Base-by-base conservation (phyloP, 441 rosid species). In the Arabidopsis hybrid region DNA sequence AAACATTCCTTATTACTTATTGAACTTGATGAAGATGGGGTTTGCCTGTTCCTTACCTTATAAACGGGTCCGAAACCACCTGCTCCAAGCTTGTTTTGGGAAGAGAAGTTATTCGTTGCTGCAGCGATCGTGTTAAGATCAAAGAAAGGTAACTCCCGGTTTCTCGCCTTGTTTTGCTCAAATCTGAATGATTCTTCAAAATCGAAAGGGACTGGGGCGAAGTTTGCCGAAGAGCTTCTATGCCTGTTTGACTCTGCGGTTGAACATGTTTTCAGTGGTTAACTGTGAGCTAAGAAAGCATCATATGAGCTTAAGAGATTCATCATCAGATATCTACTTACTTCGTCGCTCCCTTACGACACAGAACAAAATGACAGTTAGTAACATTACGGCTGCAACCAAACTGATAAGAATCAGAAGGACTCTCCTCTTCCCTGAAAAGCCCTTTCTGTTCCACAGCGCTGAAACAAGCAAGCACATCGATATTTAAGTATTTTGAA, bases 41-140 rank as follows among this genome's bases (percentile, higher is more conserved):
- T 39, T 34, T 47, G 40, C n/a, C 9, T 52, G 42, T 75, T 75
- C 13, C 42, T 43, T 75, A 83, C 88, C 84, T 82, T 82, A 51
- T 82, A 85, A 34, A 87, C 87, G 1, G 80, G 21, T 38, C 87
- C 89, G 3, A 85, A 87, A 1, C 89, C 91, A 10, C 91, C 89
- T 72, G 43, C 67, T 64, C 91, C 91, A 58, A 87, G 83, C 62
- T 82, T 83, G 71, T 79, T 82, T 8, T 69, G 72, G 3, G 49
- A 1, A 47, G 79, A 75, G 70, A 87, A 87, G 47, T 79, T 74
- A 39, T 69, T 8, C 3, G 86, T 82, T 0, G 91, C 85, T 13
- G 68, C 60, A 8, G 74, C 77, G 8, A 85, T 69, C 0, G 72
- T 63, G 62, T 65, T 71, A 5, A 83, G 67, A 61, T 78, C 78